Conservation (phyloP, 2,329 filamentous ascomycete genomes). For the Myriangium duriaei region DNA sequence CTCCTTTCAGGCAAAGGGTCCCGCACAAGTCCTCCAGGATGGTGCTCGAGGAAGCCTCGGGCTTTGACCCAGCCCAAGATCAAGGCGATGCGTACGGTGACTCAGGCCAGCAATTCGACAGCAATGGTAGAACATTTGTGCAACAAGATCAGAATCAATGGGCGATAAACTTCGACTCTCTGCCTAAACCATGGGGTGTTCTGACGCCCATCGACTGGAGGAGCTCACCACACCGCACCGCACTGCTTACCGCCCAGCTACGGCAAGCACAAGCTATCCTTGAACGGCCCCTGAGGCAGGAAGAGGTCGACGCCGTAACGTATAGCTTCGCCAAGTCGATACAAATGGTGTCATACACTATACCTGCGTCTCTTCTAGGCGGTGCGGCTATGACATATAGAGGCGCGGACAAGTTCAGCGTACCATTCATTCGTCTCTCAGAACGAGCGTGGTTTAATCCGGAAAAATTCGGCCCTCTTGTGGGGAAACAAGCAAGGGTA, state of each 20-base stretch:
- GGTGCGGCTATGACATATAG: conserved; percentile 25
- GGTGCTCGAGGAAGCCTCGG: background rate
- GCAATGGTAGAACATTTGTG: background rate
- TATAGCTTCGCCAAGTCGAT: conserved; percentile 28
- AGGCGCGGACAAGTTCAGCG: conserved; percentile 24
- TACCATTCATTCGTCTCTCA: conserved; percentile 30
- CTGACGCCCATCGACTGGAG: conserved; percentile 22
- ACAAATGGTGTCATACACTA: conserved; percentile 27
- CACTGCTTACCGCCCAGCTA: conserved; percentile 21
- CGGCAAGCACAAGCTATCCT: conserved; percentile 21
- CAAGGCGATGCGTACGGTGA: conserved; percentile 1
- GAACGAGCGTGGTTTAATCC: conserved; percentile 24
- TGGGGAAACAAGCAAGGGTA: conserved; percentile 23
- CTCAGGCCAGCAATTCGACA: background rate
- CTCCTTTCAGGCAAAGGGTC: no score
- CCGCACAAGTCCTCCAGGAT: no score
- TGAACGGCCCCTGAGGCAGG: conserved; percentile 25
- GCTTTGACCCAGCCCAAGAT: background rate
- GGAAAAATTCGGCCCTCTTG: conserved; percentile 24
- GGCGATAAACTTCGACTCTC: conserved; percentile 25
- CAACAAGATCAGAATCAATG: conserved; percentile 5
- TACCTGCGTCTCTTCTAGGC: conserved; percentile 21
- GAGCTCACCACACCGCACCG: conserved; percentile 18
- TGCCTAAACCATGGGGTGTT: conserved; percentile 27
- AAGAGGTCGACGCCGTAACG: conserved; percentile 32